phyloP scores from a whole-genome alignment of 345 rosid genomes.

The Eucalyptus sideroxylon region DNA sequence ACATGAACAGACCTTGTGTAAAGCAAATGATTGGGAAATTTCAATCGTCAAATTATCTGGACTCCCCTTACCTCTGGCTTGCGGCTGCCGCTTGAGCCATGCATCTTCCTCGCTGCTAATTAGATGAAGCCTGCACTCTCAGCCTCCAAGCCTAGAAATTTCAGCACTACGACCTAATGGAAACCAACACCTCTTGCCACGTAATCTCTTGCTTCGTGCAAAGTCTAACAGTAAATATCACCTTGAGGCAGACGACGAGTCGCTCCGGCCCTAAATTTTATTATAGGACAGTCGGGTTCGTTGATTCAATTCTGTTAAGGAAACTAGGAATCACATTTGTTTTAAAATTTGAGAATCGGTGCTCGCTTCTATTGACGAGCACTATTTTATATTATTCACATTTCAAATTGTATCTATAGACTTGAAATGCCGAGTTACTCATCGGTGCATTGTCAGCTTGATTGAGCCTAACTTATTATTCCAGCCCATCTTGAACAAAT shows the following conservation, averaged over 20 bases:
- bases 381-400: not conserved
- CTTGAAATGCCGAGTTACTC: not conserved
- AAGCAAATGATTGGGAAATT: not conserved
- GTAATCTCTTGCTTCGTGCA: not conserved
- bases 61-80: not conserved
- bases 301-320: not conserved
- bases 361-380: rapidly evolving
- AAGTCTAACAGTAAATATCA: not conserved
- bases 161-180: not conserved
- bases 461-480: not conserved
- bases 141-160: not conserved
- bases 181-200: not conserved
- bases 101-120: not conserved
- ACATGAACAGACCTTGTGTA: not conserved
- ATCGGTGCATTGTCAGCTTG: not conserved
- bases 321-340: rapidly evolving
- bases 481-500: not conserved
- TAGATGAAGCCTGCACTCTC: not conserved
- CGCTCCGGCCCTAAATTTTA: not conserved
- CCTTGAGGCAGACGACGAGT: not conserved
- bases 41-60: not conserved
- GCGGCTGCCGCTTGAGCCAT: not conserved
- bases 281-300: rapidly evolving
- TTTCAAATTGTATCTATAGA: not conserved
- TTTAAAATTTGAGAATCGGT: not conserved